phyloP scores from a whole-genome alignment of 441 rosid genomes.

The Adansonia gregorii region DNA sequence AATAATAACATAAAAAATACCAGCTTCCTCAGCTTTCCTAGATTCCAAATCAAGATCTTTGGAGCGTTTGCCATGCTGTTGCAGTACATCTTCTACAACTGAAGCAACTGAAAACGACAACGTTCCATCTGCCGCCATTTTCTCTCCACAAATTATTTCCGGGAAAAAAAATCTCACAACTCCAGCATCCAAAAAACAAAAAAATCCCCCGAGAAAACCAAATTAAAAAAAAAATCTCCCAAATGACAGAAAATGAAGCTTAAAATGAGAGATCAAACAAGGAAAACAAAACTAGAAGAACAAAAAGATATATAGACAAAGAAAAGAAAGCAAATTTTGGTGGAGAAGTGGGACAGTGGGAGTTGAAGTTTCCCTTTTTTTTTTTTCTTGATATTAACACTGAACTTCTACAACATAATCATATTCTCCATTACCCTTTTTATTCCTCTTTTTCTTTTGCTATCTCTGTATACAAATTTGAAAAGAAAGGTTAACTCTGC shows the following conservation, averaged over 20 bases:
- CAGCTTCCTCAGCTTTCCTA: constrained; percentile 73
- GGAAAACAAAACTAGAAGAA: background rate
- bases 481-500: constrained; percentile 39
- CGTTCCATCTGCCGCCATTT: constrained; percentile 52
- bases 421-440: constrained; percentile 41
- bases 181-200: constrained; percentile 21
- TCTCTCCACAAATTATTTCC: constrained; percentile 22
- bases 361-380: background rate
- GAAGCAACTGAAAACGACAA: constrained; percentile 69
- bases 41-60: constrained; percentile 68
- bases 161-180: constrained; percentile 19
- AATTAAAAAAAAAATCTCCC: constrained; percentile 16
- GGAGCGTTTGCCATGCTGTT: constrained; percentile 59
- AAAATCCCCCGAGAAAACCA: constrained; percentile 10
- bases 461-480: constrained; percentile 16
- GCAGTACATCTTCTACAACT: constrained; percentile 74
- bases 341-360: constrained; percentile 1
- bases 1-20: constrained; percentile 28
- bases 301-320: background rate
- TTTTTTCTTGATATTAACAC: background rate
- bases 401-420: constrained; percentile 27
- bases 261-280: constrained; percentile 14
- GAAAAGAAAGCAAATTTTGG: background rate
- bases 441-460: background rate
- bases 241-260: constrained; percentile 4